Evolutionary conservation across 768 basidiomycete genomes (phyloP), one percentile per base, ranked within the genome.

Genomic region (Paxillus involutus): DNA sequence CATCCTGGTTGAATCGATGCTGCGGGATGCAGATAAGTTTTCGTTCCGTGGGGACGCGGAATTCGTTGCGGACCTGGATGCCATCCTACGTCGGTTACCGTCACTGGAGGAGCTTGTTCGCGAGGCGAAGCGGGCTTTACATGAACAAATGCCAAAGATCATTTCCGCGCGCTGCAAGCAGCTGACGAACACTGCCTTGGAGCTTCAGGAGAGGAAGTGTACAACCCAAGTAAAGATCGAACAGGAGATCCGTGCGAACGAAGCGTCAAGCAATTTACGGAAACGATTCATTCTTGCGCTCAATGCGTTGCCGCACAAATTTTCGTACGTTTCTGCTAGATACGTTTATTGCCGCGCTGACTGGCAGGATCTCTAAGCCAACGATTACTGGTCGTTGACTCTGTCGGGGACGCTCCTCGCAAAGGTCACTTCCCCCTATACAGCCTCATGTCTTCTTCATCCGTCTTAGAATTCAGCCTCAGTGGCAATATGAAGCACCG

Each of bases 21-120:
- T 55, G 35, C 52, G 39, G 9, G 17, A 55, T 8, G 43, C 51
- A n/a, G 36, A 52, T n/a, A 17, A 2, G 11, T 13, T 33, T 14
- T 24, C 39, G 41, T 44, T 30, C 50, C 26, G 9, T 9, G 12
- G n/a, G 11, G 54, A 55, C 12, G 12, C 50, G 36, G 24, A 44
- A 24, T 55, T 55, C 26, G 35, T 55, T 12, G 16, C 43, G 4
- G 36, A 17, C 16, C 44, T 55, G 17, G 36, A 55, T 21, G 30
- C 9, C 17, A 37, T 52, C 13, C 26, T 36, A 14, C 17, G 6
- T n/a, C 2, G 30, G 19, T 12, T 35, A 19, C 44, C 54, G 10
- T 12, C 30, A 19, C 16, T 41, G 21, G 19, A 36, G 36, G 36
- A 17, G 13, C 21, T 21, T 8, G 54, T 40, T 16, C 14, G 7